phyloP scores from a whole-genome alignment of 257 asterid genomes.

The Datura wrightii region DNA sequence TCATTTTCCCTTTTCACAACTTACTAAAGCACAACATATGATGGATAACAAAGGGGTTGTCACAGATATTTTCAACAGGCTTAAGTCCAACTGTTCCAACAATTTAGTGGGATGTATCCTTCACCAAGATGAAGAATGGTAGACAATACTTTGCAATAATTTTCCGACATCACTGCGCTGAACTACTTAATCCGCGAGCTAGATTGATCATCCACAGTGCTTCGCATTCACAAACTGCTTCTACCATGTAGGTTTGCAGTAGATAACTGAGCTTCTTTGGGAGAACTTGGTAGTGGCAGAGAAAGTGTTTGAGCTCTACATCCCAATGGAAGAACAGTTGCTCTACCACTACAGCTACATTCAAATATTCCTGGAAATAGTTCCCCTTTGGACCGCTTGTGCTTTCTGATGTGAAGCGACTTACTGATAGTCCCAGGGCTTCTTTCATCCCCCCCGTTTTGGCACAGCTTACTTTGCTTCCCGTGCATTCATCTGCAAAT shows the following conservation, averaged over 20 bases:
- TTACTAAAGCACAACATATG: too few species aligned
- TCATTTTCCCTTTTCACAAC: too few species aligned
- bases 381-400: not conserved
- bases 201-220: not conserved
- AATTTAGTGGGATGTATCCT: too few species aligned
- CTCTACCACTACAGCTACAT: conserved; percentile 3
- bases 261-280: not conserved
- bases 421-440: not conserved
- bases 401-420: not conserved
- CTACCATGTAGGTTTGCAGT: not conserved
- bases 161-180: not conserved
- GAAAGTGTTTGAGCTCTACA: conserved; percentile 23
- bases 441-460: not conserved
- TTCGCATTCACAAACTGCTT: not conserved
- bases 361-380: not conserved
- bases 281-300: not conserved
- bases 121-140: too few species aligned
- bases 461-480: not conserved
- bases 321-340: not conserved
- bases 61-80: too few species aligned
- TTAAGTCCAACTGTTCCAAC: too few species aligned
- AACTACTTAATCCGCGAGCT: not conserved
- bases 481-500: too few species aligned
- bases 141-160: too few species aligned
- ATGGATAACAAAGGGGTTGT: too few species aligned